Evolutionary conservation across 768 basidiomycete species (phyloP).

Genomic region (Leccinum obscurum): DNA sequence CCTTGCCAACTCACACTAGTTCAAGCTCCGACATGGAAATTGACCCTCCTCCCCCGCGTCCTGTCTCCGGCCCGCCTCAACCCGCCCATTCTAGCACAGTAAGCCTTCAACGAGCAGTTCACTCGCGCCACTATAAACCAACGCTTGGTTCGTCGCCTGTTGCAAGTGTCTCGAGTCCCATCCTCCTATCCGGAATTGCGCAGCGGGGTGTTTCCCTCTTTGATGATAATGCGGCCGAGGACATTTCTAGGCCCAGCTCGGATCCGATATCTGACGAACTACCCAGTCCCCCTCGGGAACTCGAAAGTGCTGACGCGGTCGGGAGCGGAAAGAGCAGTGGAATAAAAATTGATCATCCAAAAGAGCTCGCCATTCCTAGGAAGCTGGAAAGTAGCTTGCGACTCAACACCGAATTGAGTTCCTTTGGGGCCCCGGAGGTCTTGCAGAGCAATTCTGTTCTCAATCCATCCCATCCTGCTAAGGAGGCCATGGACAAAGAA

Average conservation of each 20-base stretch:
- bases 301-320: slow-evolving; percentile 16
- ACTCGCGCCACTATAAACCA: slow-evolving; percentile 7
- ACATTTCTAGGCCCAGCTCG: slow-evolving; percentile 14
- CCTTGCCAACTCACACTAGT: slow-evolving; percentile 7
- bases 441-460: neutral
- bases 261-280: slow-evolving; percentile 17
- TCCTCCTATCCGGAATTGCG: slow-evolving; percentile 3
- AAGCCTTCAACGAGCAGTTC: neutral
- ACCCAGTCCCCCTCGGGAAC: slow-evolving; percentile 15
- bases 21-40: slow-evolving; percentile 28
- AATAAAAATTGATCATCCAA: slow-evolving; percentile 9
- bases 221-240: slow-evolving; percentile 9
- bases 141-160: slow-evolving; percentile 14
- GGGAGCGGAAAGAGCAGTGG: slow-evolving; percentile 9
- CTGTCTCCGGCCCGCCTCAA: slow-evolving; percentile 22
- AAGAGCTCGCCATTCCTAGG: neutral
- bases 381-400: slow-evolving; percentile 2
- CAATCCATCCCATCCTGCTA: neutral
- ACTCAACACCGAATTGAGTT: slow-evolving; percentile 4
- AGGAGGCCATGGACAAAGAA: slow-evolving; percentile 5
- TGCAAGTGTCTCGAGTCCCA: slow-evolving; percentile 24
- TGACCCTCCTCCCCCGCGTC: slow-evolving; percentile 21
- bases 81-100: neutral
- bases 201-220: neutral
- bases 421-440: neutral